phyloP scores from a whole-genome alignment of 1,284 basidiomycete genomes.

The Puccinia polysora region DNA sequence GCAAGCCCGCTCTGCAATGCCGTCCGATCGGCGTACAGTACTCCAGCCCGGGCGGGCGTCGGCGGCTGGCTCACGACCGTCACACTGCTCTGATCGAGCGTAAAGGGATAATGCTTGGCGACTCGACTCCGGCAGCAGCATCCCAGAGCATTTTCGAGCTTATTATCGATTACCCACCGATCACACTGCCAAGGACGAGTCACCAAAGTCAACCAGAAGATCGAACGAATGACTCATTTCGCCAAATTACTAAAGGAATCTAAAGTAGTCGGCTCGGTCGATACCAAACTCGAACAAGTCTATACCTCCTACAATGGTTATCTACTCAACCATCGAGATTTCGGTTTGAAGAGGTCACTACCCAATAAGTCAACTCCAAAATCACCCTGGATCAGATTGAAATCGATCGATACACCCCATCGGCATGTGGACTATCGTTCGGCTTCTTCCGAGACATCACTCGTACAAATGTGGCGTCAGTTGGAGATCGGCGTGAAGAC shows the following conservation, averaged over 20 bases:
- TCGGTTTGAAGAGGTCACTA: conserved; percentile 38
- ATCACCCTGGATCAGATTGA: conserved; percentile 42
- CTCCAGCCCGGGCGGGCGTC: too few species aligned
- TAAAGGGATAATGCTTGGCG: too few species aligned
- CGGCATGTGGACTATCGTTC: conserved; percentile 37
- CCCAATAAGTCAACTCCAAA: conserved; percentile 14
- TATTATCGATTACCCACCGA: too few species aligned
- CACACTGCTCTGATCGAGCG: too few species aligned
- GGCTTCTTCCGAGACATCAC: conserved; percentile 21
- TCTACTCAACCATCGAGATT: conserved; percentile 27
- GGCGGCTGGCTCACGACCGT: too few species aligned
- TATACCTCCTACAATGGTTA: conserved; percentile 40
- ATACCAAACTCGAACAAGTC: conserved; percentile 38
- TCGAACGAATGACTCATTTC: conserved; percentile 36
- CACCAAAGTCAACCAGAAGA: too few species aligned
- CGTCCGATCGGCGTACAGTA: too few species aligned
- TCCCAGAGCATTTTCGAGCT: too few species aligned
- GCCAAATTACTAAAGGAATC: conserved; percentile 38
- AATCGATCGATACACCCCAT: conserved; percentile 36
- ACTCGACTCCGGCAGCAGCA: too few species aligned
- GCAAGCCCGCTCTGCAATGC: too few species aligned
- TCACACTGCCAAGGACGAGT: too few species aligned
- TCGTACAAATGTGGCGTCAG: conserved; percentile 40
- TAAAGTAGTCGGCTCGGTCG: conserved; percentile 33
- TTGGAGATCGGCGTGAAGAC: conserved; percentile 33